These are phyloP conservation scores for Karstenula rhodostoma DNA, from an alignment of 2,329 filamentous ascomycete genomes.

Conservation along the genomic window DNA sequence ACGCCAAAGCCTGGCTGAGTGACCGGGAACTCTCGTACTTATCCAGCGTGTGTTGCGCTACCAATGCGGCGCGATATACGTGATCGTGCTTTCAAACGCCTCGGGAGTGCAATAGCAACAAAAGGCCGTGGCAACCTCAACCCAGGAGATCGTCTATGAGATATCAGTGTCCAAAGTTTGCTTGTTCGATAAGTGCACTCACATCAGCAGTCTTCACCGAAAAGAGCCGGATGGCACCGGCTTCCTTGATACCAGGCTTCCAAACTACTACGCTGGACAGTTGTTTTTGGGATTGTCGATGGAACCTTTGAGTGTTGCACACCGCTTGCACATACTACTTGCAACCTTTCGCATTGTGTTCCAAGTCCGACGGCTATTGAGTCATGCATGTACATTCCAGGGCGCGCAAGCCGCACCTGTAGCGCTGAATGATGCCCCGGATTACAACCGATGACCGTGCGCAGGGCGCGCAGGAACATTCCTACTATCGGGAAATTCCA, in stretches of 20 bases:
- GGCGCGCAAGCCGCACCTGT: slow-evolving; percentile 7
- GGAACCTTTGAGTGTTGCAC: neutral
- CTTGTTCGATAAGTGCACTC: neutral
- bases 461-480: slow-evolving; percentile 16
- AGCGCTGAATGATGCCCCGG: slow-evolving; percentile 17
- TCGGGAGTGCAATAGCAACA: neutral
- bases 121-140: neutral
- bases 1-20: neutral
- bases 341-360: neutral
- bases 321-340: neutral
- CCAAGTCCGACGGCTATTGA: neutral
- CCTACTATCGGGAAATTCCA: slow-evolving; percentile 7
- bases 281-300: neutral
- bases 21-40: neutral
- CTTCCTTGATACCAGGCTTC: neutral
- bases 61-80: neutral
- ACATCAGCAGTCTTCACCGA: slow-evolving; percentile 1
- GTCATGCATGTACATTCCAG: slow-evolving; percentile 13
- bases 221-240: neutral
- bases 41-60: neutral
- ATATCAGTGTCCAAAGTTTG: neutral
- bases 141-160: neutral
- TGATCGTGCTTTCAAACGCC: neutral
- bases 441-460: slow-evolving; percentile 11
- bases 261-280: neutral